phyloP scores from a whole-genome alignment of 352 stramenopile genomes.

The Phytophthora agathidicida region DNA sequence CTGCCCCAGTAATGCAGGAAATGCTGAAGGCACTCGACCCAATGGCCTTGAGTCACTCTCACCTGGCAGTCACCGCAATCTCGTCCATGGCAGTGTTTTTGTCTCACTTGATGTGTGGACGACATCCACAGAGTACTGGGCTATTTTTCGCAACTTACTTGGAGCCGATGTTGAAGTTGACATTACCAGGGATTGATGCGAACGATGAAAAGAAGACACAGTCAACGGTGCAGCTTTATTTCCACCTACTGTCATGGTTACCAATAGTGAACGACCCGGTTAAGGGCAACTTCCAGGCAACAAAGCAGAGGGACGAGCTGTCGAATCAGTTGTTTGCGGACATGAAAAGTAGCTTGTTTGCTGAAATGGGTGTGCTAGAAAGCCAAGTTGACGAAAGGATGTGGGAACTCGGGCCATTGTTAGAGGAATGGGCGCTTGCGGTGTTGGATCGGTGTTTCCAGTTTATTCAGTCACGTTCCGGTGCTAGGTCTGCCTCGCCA shows the following conservation, averaged over 20 bases:
- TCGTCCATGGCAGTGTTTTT: conserved; percentile 67
- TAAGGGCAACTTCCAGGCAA: conserved; percentile 44
- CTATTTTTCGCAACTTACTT: conserved; percentile 68
- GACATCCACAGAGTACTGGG: conserved; percentile 44
- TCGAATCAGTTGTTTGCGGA: conserved; percentile 45
- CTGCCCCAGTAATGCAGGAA: conserved; percentile 59
- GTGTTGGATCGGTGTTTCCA: conserved; percentile 70
- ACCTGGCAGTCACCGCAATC: conserved; percentile 75
- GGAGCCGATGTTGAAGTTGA: conserved; percentile 60
- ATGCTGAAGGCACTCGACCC: conserved; percentile 77
- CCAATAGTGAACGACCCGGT: conserved; percentile 70
- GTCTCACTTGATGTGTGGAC: conserved; percentile 68
- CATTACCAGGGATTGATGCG: conserved; percentile 72
- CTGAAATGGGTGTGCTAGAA: conserved; percentile 32
- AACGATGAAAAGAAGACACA: conserved; percentile 83
- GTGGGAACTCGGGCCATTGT: conserved; percentile 61
- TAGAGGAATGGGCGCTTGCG: conserved; percentile 73
- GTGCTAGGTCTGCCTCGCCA: conserved; percentile 33
- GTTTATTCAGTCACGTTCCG: conserved; percentile 65
- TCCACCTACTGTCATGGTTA: conserved; percentile 69
- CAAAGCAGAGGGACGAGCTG: conserved; percentile 39
- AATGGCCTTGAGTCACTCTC: conserved; percentile 70
- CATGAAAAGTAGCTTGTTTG: conserved; percentile 55
- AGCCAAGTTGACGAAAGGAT: conserved; percentile 50
- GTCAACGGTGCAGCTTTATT: conserved; percentile 71